Evolutionary conservation across 257 asterid genomes (phyloP).

Genomic region (Solanum phureja): DNA sequence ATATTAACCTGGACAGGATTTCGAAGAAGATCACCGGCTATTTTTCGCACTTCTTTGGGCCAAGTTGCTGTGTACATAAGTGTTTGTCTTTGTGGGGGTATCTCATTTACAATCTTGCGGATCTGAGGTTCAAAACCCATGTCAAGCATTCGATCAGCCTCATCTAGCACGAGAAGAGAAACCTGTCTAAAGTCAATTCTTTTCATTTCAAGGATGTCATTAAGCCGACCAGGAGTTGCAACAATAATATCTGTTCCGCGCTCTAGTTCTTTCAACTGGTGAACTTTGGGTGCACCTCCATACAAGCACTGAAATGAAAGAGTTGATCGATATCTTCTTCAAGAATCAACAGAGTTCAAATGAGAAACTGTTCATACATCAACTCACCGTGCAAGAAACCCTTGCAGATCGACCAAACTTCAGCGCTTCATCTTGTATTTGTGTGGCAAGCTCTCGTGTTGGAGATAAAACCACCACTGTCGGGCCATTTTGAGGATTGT

Average conservation of each 20-base stretch:
- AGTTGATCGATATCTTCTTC: conserved; percentile 4
- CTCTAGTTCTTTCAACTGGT: conserved; percentile 80
- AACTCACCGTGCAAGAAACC: conserved; percentile 79
- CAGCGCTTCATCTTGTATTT: conserved; percentile 92
- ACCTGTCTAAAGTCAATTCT: conserved; percentile 84
- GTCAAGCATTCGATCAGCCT: conserved; percentile 99
- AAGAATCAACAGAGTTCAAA: not conserved
- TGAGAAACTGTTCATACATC: not conserved
- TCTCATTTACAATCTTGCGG: conserved; percentile 86
- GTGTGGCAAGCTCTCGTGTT: conserved; percentile 97
- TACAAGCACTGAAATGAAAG: conserved; percentile 66
- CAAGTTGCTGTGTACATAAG: conserved; percentile 98
- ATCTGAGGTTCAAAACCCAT: conserved; percentile 99
- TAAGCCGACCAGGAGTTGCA: conserved; percentile 98
- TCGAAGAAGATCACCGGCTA: conserved; percentile 81
- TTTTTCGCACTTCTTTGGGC: conserved; percentile 94
- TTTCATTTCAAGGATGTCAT: conserved; percentile 95
- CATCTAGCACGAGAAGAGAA: conserved; percentile 94
- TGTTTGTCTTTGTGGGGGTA: conserved; percentile 95
- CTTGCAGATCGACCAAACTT: conserved; percentile 94
- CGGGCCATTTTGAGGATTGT: conserved; percentile 83
- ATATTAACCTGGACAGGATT: conserved; percentile 91
- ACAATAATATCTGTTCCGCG: conserved; percentile 91
- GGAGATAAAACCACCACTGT: conserved; percentile 88
- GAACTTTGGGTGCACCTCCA: conserved; percentile 96